Percentiles rank a stretch among this genome's conserved stretches.
phyloP scores from a whole-genome alignment of 2,329 filamentous ascomycete species.

The Venturiaceae sp. region DNA sequence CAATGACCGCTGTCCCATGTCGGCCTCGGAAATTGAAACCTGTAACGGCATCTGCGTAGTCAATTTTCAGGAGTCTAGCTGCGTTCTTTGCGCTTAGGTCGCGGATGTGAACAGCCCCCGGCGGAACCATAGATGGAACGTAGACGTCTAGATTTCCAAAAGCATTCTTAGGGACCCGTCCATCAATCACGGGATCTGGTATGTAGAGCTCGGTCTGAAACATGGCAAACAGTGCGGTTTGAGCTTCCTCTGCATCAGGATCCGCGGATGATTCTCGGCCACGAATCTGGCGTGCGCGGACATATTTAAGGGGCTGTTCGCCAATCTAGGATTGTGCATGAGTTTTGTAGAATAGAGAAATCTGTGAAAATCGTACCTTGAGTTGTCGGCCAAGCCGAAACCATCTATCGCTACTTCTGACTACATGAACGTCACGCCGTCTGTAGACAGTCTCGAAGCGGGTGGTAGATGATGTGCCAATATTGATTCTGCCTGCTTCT shows the following conservation, averaged over 20 bases:
- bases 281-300: slow-evolving; percentile 21
- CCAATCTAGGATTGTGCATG: slow-evolving; percentile 15
- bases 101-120: slow-evolving; percentile 47
- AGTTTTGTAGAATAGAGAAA: background rate
- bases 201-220: slow-evolving; percentile 62
- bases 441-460: slow-evolving; percentile 72
- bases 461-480: slow-evolving; percentile 47
- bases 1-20: slow-evolving; percentile 73
- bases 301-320: slow-evolving; percentile 73
- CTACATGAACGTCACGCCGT: slow-evolving; percentile 67
- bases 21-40: slow-evolving; percentile 84
- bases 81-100: slow-evolving; percentile 56
- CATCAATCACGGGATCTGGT: slow-evolving; percentile 65
- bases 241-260: slow-evolving; percentile 24
- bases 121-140: slow-evolving; percentile 53
- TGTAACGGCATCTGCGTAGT: slow-evolving; percentile 82
- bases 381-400: slow-evolving; percentile 78
- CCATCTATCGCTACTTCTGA: slow-evolving; percentile 79
- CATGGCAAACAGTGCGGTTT: slow-evolving; percentile 47
- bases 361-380: slow-evolving; percentile 28
- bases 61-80: slow-evolving; percentile 65
- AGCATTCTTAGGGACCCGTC: slow-evolving; percentile 54
- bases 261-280: slow-evolving; percentile 14
- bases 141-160: slow-evolving; percentile 57
- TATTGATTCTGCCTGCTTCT: slow-evolving; percentile 67